These are phyloP conservation scores for Rosellinia necatrix DNA, from an alignment of 2,329 filamentous ascomycete genomes.

Conservation along the genomic window DNA sequence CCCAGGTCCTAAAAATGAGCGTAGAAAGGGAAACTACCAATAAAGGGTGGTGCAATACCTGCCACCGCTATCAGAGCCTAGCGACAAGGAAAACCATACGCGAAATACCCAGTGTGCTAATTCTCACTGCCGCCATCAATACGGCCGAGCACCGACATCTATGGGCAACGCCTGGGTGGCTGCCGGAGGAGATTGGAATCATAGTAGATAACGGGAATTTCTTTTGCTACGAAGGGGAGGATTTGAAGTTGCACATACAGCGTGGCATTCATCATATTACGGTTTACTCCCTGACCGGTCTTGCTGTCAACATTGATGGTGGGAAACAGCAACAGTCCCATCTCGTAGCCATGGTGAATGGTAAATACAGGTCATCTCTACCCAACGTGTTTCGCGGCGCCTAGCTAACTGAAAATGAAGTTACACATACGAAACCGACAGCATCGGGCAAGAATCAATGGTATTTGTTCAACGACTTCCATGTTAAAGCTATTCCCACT, in stretches of 20 bases:
- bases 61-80: conserved; percentile 87
- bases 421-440: conserved; percentile 67
- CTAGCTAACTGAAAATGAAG: conserved; percentile 47
- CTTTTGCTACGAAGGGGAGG: conserved; percentile 92
- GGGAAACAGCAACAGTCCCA: conserved; percentile 86
- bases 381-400: not conserved
- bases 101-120: conserved; percentile 80
- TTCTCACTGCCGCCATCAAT: conserved; percentile 81
- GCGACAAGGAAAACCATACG: conserved; percentile 84
- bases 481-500: conserved; percentile 78
- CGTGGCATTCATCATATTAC: conserved; percentile 79
- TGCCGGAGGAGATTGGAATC: conserved; percentile 92
- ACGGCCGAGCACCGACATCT: conserved; percentile 75
- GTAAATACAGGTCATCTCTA: conserved; percentile 47
- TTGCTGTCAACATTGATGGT: conserved; percentile 88
- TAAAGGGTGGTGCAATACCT: conserved; percentile 91
- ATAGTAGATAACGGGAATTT: conserved; percentile 90
- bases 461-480: conserved; percentile 97
- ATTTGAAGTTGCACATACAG: conserved; percentile 79
- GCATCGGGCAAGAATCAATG: conserved; percentile 71
- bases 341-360: conserved; percentile 88
- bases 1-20: conserved; percentile 87
- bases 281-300: conserved; percentile 88
- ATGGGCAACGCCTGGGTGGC: conserved; percentile 88
- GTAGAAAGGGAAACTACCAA: conserved; percentile 88